These are phyloP conservation scores for Lathyrus aphaca DNA, from an alignment of 306 rosid genomes.

Conservation along the genomic window DNA sequence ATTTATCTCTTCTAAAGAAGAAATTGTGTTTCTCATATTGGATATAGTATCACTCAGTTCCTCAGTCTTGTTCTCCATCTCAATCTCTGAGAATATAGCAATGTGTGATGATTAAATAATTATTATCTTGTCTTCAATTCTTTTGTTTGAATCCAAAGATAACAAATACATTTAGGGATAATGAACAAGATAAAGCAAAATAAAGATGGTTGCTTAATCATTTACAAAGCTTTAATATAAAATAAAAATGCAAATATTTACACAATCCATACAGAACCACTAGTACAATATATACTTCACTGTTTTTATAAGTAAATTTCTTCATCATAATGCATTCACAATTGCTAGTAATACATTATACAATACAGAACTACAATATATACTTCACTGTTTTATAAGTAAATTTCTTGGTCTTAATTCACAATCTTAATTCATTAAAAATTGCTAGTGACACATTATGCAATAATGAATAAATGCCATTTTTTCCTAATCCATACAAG, in stretches of 20 bases:
- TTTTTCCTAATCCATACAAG: neutral
- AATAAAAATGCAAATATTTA: neutral
- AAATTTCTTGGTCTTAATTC: neutral
- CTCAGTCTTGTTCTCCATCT: slow-evolving; percentile 59
- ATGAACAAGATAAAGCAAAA: neutral
- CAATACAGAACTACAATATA: neutral
- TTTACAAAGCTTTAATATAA: neutral
- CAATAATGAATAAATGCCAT: neutral
- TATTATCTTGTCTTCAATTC: neutral
- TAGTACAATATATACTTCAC: neutral
- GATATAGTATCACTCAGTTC: slow-evolving; percentile 53
- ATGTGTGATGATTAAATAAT: neutral
- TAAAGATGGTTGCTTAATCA: neutral
- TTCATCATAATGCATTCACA: neutral
- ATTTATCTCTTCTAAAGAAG: slow-evolving; percentile 61
- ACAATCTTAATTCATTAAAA: neutral
- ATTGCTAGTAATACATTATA: neutral
- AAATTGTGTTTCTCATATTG: slow-evolving; percentile 52
- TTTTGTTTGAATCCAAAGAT: neutral
- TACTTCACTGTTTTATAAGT: neutral
- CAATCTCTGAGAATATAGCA: slow-evolving; percentile 55
- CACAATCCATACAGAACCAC: neutral
- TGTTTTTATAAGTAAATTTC: neutral
- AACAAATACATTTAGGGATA: neutral
- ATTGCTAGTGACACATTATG: neutral